phyloP scores from a whole-genome alignment of 768 basidiomycete species.

The Boletus sp. region DNA sequence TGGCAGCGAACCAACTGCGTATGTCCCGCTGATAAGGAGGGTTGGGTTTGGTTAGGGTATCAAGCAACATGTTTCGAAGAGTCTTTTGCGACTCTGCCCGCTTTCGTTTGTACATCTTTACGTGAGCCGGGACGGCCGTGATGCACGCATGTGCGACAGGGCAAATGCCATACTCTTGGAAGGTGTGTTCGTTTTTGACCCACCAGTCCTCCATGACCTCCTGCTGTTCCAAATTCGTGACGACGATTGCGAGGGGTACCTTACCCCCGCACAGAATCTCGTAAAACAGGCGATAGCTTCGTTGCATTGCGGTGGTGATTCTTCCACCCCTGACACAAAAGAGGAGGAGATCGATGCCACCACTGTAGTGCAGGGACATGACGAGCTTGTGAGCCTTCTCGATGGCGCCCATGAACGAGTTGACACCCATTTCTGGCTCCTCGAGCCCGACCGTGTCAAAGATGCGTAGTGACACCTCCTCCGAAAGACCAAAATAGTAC shows the following conservation, averaged over 20 bases:
- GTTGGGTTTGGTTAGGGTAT: neutral
- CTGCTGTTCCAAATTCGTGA: constrained; percentile 9
- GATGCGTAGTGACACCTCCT: neutral
- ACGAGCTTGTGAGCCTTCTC: constrained; percentile 10
- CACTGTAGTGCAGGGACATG: neutral
- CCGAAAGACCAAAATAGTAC: neutral
- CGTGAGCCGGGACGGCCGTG: neutral
- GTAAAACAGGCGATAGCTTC: constrained; percentile 12
- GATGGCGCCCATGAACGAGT: constrained; percentile 5
- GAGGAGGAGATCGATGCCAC: constrained; percentile 15
- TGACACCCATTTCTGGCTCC: constrained; percentile 3
- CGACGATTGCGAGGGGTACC: constrained; percentile 11
- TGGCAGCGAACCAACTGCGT: neutral
- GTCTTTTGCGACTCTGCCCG: neutral
- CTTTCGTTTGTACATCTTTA: neutral
- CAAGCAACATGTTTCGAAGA: neutral
- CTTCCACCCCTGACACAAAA: constrained; percentile 10
- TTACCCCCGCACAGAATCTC: constrained; percentile 9
- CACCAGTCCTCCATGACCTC: constrained; percentile 14
- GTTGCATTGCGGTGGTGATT: constrained; percentile 5
- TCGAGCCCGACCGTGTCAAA: constrained; percentile 12
- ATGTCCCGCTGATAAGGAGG: neutral
- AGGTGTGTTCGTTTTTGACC: neutral
- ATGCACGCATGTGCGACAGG: constrained; percentile 10
- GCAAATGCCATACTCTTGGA: neutral